phyloP scores from a whole-genome alignment of 2,329 filamentous ascomycete species.

The Alternaria rosae region DNA sequence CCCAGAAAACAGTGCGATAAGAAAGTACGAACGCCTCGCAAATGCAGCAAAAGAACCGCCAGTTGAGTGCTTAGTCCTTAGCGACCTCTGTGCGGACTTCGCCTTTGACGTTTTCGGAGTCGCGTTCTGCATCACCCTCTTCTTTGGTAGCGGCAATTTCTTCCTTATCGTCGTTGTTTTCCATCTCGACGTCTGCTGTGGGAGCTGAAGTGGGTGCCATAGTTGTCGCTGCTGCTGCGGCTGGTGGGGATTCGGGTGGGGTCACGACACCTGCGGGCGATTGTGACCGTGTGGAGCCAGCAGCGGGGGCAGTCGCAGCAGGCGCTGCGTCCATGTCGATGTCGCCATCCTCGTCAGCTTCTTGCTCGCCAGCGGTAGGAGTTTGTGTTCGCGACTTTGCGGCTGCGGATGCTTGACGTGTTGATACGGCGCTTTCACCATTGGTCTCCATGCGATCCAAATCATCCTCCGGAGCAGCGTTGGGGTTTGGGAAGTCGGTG shows the following conservation, averaged over 20 bases:
- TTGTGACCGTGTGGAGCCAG: constrained; percentile 27
- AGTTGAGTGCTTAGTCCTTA: constrained; percentile 25
- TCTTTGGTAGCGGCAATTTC: constrained; percentile 31
- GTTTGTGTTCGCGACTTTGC: constrained; percentile 38
- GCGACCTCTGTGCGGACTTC: constrained; percentile 40
- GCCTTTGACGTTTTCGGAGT: constrained; percentile 41
- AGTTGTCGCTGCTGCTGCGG: constrained; percentile 20
- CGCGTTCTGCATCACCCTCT: constrained; percentile 37
- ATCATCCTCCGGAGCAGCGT: constrained; percentile 48
- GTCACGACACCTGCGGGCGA: constrained; percentile 45
- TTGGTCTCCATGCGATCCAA: constrained; percentile 37
- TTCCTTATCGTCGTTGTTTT: constrained; percentile 28
- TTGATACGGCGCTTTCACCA: constrained; percentile 41
- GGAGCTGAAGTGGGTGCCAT: constrained; percentile 26
- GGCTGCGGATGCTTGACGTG: constrained; percentile 37
- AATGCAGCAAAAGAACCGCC: constrained; percentile 7
- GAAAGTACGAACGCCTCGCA: constrained; percentile 21
- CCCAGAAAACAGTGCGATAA: constrained; percentile 4
- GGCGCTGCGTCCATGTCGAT: constrained; percentile 46
- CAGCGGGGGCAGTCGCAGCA: constrained; percentile 19
- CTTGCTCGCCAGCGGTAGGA: constrained; percentile 31
- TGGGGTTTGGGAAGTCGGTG: constrained; percentile 66
- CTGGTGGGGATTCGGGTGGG: constrained; percentile 46
- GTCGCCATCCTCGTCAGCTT: constrained; percentile 46
- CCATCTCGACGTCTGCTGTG: constrained; percentile 44